These are phyloP conservation scores for Aurinia saxatilis DNA, from an alignment of 345 rosid species.

Conservation along the genomic window DNA sequence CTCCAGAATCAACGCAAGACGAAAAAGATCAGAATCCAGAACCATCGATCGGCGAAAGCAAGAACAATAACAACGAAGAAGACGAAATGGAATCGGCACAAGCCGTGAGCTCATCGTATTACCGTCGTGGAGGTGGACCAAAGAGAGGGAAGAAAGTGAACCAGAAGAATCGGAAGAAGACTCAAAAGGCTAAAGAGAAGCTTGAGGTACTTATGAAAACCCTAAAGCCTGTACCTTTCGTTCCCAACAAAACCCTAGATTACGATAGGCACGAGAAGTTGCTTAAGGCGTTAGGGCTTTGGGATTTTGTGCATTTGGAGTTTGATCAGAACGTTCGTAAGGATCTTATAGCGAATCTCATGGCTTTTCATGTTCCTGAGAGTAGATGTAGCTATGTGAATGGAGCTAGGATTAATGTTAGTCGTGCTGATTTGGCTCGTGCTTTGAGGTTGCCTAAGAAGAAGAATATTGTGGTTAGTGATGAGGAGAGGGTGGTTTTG, in stretches of 20 bases:
- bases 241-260: constrained; percentile 39
- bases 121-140: constrained; percentile 39
- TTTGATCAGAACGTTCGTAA: constrained; percentile 44
- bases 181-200: constrained; percentile 39
- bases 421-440: constrained; percentile 72
- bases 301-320: constrained; percentile 78
- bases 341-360: constrained; percentile 53
- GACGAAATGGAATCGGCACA: constrained; percentile 21
- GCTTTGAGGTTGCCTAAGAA: constrained; percentile 70
- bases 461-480: constrained; percentile 25
- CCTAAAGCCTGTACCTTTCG: constrained; percentile 61
- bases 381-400: constrained; percentile 54
- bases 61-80: constrained; percentile 21
- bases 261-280: constrained; percentile 50
- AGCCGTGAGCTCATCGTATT: constrained; percentile 11
- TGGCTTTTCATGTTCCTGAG: constrained; percentile 41
- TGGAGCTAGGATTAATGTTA: constrained; percentile 44
- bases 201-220: constrained; percentile 37
- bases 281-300: constrained; percentile 56
- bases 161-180: constrained; percentile 29
- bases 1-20: constrained; percentile 9
- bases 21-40: neutral
- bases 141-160: constrained; percentile 38
- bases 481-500: constrained; percentile 24
- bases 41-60: constrained; percentile 14